Percentiles rank a stretch among this genome's conserved stretches.
phyloP scores from a whole-genome alignment of 2,329 filamentous ascomycete species.

The Thelonectria rubi region DNA sequence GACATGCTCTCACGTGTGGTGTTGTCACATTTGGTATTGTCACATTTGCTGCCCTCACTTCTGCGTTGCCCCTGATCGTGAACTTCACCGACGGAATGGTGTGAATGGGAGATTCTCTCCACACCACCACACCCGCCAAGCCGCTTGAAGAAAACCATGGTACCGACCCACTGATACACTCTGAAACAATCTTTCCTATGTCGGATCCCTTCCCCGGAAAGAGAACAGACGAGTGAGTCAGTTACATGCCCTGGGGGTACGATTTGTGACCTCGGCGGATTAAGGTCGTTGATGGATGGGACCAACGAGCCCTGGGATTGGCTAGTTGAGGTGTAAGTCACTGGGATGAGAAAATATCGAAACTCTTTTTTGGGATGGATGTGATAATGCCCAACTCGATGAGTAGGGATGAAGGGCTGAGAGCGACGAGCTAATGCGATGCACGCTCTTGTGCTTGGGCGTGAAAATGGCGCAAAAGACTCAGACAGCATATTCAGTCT shows the following conservation, averaged over 20 bases:
- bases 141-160: slow-evolving; percentile 6
- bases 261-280: slow-evolving; percentile 30
- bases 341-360: slow-evolving; percentile 6
- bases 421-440: slow-evolving; percentile 29
- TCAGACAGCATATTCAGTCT: slow-evolving; percentile 21
- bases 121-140: slow-evolving; percentile 28
- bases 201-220: slow-evolving; percentile 31
- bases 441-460: slow-evolving; percentile 37
- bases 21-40: not conserved
- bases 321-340: slow-evolving; percentile 3
- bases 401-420: slow-evolving; percentile 25
- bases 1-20: not conserved
- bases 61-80: slow-evolving; percentile 8
- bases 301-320: slow-evolving; percentile 18
- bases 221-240: slow-evolving; percentile 22
- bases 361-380: slow-evolving; percentile 18
- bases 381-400: slow-evolving; percentile 13
- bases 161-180: slow-evolving; percentile 18
- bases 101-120: slow-evolving; percentile 14
- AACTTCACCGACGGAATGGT: slow-evolving; percentile 4
- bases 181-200: slow-evolving; percentile 34
- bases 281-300: slow-evolving; percentile 29
- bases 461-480: slow-evolving; percentile 39
- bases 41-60: not conserved
- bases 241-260: slow-evolving; percentile 31